Percentiles rank a stretch among this genome's conserved stretches.
phyloP scores from a whole-genome alignment of 2,329 filamentous ascomycete genomes.

The Alternaria metachromatica region DNA sequence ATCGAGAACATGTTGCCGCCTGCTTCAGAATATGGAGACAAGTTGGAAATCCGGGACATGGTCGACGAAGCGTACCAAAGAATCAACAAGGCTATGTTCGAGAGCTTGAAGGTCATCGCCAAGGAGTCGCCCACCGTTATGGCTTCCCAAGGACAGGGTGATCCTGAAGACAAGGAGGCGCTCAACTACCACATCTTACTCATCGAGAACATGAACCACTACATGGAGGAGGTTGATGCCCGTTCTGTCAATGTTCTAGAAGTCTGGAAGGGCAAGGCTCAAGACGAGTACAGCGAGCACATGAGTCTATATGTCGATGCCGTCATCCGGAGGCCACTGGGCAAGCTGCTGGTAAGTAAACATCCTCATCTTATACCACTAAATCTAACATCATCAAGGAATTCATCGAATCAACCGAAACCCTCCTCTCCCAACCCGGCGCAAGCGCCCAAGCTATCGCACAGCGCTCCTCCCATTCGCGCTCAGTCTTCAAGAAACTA shows the following conservation, averaged over 20 bases:
- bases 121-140: conserved; percentile 65
- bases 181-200: conserved; percentile 96
- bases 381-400: conserved; percentile 58
- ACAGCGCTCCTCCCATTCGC: conserved; percentile 81
- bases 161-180: conserved; percentile 91
- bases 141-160: conserved; percentile 62
- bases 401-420: conserved; percentile 88
- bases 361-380: neutral
- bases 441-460: conserved; percentile 68
- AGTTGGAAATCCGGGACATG: conserved; percentile 72
- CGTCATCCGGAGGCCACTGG: conserved; percentile 86
- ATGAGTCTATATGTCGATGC: conserved; percentile 85
- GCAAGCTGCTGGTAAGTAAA: conserved; percentile 73
- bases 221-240: conserved; percentile 86
- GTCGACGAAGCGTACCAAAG: conserved; percentile 88
- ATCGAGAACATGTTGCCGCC: conserved; percentile 80
- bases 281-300: conserved; percentile 82
- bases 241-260: conserved; percentile 76
- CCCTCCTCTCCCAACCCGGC: conserved; percentile 64
- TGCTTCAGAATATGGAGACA: conserved; percentile 59
- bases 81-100: conserved; percentile 95
- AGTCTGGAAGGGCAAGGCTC: conserved; percentile 81
- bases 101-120: conserved; percentile 93
- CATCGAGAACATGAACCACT: conserved; percentile 99
- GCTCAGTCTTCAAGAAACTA: conserved; percentile 84